Evolutionary conservation across 331 rosid genomes (phyloP).

Genomic region (Malus hybrid): DNA sequence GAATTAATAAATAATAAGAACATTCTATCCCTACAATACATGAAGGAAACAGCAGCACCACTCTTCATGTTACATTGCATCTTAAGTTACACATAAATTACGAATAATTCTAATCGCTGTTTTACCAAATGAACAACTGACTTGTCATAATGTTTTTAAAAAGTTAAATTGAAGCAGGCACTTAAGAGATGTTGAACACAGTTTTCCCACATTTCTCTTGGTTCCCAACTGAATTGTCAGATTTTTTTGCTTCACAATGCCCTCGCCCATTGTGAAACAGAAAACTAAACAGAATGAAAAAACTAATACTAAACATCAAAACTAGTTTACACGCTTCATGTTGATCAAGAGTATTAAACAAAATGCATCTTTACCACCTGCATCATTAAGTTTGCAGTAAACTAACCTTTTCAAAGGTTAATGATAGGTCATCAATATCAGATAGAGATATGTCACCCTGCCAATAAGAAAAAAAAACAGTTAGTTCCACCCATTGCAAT

Average conservation of each 20-base stretch:
- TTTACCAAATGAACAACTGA: background rate
- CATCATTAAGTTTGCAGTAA: background rate
- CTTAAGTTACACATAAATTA: background rate
- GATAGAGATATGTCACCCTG: constrained; percentile 46
- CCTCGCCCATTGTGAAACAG: background rate
- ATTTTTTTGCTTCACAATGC: background rate
- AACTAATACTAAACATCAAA: background rate
- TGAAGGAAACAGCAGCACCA: background rate
- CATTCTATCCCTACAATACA: background rate
- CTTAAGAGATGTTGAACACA: background rate
- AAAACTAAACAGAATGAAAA: background rate
- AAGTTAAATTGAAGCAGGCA: background rate
- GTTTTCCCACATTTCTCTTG: background rate
- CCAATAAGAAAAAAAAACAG: constrained; percentile 25
- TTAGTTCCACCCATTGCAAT: constrained; percentile 8
- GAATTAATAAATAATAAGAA: background rate
- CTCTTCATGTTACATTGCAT: background rate
- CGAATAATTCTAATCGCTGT: background rate
- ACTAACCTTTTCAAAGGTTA: constrained; percentile 19
- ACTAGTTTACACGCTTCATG: background rate
- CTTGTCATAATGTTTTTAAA: background rate
- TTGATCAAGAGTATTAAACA: background rate
- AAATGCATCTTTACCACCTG: background rate
- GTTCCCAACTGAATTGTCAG: too few relatives aligned
- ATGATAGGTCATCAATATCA: constrained; percentile 11